These are phyloP conservation scores for Corrigiola litoralis DNA, from an alignment of 179 eudicot genomes.

Conservation along the genomic window DNA sequence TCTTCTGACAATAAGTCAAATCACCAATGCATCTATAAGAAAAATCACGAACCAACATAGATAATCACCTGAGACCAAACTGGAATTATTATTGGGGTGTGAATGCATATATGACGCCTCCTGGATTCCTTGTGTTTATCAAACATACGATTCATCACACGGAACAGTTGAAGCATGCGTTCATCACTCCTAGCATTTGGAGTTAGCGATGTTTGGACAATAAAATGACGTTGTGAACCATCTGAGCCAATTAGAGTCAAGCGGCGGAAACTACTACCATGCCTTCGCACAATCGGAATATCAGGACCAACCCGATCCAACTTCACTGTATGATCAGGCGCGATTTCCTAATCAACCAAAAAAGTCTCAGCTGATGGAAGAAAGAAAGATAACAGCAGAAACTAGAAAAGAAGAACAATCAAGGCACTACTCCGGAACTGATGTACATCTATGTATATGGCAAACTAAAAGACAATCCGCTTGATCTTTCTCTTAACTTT, in stretches of 20 bases:
- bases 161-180: slow-evolving; percentile 95
- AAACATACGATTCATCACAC: slow-evolving; percentile 93
- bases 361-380: not conserved
- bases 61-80: slow-evolving; percentile 95
- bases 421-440: too few relatives aligned
- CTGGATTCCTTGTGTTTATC: slow-evolving; percentile 98
- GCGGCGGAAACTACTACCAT: slow-evolving; percentile 98
- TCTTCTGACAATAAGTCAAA: not conserved
- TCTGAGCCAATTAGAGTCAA: slow-evolving; percentile 96
- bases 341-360: slow-evolving; percentile 65
- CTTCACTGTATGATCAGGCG: slow-evolving; percentile 98
- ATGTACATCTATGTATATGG: too few relatives aligned
- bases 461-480: not conserved
- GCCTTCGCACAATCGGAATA: slow-evolving; percentile 92
- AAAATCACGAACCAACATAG: not conserved
- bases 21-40: not conserved
- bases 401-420: not conserved
- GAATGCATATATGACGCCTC: slow-evolving; percentile 88
- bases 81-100: slow-evolving; percentile 95
- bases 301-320: slow-evolving; percentile 96
- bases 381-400: not conserved
- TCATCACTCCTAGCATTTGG: slow-evolving; percentile 99
- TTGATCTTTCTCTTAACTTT: too few relatives aligned
- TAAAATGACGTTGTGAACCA: slow-evolving; percentile 97
- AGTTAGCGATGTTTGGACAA: slow-evolving; percentile 92